Evolutionary conservation across 805 yeast species (phyloP).

Genomic region (Wickerhamiella australiensis): DNA sequence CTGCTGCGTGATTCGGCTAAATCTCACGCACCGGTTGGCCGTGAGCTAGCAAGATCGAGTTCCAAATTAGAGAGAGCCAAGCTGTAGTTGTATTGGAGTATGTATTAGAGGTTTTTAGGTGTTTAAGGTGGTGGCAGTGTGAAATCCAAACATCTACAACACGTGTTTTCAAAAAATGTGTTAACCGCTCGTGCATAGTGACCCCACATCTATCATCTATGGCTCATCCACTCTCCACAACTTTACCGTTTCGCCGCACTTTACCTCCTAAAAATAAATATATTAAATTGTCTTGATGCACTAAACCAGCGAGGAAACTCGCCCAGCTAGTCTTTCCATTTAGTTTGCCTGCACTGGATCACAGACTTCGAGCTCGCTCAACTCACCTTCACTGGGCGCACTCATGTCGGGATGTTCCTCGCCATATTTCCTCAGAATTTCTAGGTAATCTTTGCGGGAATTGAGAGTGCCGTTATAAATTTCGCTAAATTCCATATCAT

Average conservation of each 20-base stretch:
- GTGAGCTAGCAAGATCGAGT: not conserved
- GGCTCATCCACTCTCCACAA: no score
- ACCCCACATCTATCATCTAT: no score
- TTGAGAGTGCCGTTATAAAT: not conserved
- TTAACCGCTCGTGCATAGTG: no score
- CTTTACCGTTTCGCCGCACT: no score
- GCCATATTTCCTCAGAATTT: not conserved
- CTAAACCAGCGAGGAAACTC: no score
- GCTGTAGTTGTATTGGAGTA: no score
- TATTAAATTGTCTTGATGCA: not conserved
- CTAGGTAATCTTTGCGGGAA: not conserved
- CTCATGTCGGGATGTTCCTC: not conserved
- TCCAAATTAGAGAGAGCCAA: not conserved
- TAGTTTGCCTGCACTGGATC: no score
- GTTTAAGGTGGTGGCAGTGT: no score
- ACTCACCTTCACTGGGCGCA: not conserved
- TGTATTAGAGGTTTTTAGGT: no score
- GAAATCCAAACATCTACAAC: no score
- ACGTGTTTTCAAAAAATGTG: no score
- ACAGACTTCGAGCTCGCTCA: not conserved
- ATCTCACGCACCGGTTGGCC: not conserved
- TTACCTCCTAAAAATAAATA: not conserved
- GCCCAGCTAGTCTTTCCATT: no score
- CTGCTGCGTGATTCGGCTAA: conserved; percentile 48
- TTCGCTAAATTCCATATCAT: not conserved